These are phyloP conservation scores for Pseudocercospora pini-densiflorae DNA, from an alignment of 2,329 filamentous ascomycete species.

Conservation along the genomic window DNA sequence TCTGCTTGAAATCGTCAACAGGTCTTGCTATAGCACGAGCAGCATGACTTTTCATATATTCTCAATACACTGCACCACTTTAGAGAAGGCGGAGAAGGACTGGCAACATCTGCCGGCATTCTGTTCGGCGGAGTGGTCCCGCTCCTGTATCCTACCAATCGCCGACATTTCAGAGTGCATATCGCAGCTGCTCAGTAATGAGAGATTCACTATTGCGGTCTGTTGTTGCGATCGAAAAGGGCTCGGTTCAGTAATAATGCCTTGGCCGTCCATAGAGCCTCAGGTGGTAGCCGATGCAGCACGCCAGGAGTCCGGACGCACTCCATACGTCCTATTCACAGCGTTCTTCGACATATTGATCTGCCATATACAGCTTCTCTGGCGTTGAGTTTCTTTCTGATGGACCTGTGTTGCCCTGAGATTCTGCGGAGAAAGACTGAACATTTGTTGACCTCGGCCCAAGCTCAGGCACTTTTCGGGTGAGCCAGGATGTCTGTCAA, in stretches of 20 bases:
- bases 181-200: not conserved
- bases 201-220: not conserved
- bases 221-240: not conserved
- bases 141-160: not conserved
- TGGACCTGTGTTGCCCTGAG: not conserved
- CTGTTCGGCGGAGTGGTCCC: not conserved
- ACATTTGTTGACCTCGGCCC: not conserved
- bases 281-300: too few relatives aligned
- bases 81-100: conserved; percentile 1
- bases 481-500: too few relatives aligned
- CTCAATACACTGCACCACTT: not conserved
- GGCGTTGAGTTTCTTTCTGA: too few relatives aligned
- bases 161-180: not conserved
- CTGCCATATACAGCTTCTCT: too few relatives aligned
- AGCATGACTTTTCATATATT: not conserved
- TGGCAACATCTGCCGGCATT: conserved; percentile 3
- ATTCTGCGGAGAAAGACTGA: not conserved
- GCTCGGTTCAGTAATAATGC: too few relatives aligned
- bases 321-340: too few relatives aligned
- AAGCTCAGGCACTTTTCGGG: not conserved
- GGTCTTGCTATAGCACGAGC: not conserved
- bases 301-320: too few relatives aligned
- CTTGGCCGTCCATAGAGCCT: too few relatives aligned
- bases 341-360: too few relatives aligned
- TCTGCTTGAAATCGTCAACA: not conserved